Conservation (phyloP, 2,329 filamentous ascomycete genomes). For the Raffaelea albimanens region DNA sequence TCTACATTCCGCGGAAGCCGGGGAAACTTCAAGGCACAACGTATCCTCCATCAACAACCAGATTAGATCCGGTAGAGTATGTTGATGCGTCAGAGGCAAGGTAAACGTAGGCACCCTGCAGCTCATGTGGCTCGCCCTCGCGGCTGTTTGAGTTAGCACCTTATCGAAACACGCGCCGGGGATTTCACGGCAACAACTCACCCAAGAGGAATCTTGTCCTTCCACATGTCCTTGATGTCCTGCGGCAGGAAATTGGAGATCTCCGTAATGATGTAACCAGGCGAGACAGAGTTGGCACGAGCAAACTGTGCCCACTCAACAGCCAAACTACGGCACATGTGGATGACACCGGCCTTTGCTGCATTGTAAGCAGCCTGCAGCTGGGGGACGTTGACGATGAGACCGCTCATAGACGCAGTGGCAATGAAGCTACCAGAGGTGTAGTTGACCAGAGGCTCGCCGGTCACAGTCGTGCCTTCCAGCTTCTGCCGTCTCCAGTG, state of each 20-base stretch:
- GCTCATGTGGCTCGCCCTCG: conserved; percentile 60
- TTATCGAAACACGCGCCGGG: not conserved
- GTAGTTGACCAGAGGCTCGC: conserved; percentile 51
- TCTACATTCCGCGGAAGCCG: too few relatives aligned
- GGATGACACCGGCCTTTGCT: conserved; percentile 56
- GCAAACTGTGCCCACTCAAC: conserved; percentile 73
- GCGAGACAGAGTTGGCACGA: conserved; percentile 60
- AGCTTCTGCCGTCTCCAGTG: conserved; percentile 63
- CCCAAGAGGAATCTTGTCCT: conserved; percentile 70
- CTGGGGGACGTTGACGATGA: conserved; percentile 70
- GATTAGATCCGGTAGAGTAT: conserved; percentile 66
- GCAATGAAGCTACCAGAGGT: conserved; percentile 61
- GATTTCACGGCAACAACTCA: too few relatives aligned
- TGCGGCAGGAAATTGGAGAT: conserved; percentile 54
- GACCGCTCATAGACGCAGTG: conserved; percentile 68
- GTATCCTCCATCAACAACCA: conserved; percentile 69
- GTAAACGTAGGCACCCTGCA: conserved; percentile 75
- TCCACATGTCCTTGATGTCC: conserved; percentile 63
- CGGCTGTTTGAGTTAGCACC: too few relatives aligned
- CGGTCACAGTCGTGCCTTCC: conserved; percentile 52
- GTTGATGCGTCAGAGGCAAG: conserved; percentile 70
- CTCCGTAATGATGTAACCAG: conserved; percentile 66
- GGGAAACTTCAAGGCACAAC: conserved; percentile 1
- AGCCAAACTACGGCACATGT: conserved; percentile 57
- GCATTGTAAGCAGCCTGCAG: conserved; percentile 64